A percentile compares a stretch with the other conserved stretches of the same genome.
phyloP scores from a whole-genome alignment of 306 rosid genomes.

The Senna siamea region DNA sequence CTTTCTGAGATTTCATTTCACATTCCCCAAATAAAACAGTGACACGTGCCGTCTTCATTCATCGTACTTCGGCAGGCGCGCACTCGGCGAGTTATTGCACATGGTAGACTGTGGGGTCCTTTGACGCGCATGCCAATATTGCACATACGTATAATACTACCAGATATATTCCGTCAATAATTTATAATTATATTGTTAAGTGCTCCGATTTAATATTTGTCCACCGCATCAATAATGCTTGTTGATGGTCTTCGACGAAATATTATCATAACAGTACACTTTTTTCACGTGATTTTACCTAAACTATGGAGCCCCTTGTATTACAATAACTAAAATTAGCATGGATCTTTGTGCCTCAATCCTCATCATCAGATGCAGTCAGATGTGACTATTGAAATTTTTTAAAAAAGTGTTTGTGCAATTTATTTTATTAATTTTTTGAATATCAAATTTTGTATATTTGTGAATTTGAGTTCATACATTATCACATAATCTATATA shows the following conservation, averaged over 20 bases:
- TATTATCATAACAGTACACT: not conserved
- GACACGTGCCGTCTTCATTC: constrained; percentile 33
- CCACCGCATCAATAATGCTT: not conserved
- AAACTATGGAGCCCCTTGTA: not conserved
- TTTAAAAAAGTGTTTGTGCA: too few relatives aligned
- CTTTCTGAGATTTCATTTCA: not conserved
- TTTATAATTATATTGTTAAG: not conserved
- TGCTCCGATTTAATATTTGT: not conserved
- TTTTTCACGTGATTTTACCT: not conserved
- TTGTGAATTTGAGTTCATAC: too few relatives aligned
- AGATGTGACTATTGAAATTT: too few relatives aligned
- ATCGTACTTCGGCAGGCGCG: constrained; percentile 18
- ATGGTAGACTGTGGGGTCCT: not conserved
- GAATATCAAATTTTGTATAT: too few relatives aligned
- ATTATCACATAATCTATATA: too few relatives aligned
- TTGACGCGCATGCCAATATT: constrained; percentile 24
- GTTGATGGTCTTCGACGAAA: not conserved
- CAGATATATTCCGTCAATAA: not conserved
- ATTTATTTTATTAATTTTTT: too few relatives aligned
- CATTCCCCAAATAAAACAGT: not conserved
- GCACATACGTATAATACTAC: not conserved
- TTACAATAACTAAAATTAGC: not conserved
- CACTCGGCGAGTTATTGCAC: not conserved
- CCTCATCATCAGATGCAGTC: not conserved
- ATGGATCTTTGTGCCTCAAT: not conserved